A percentile compares a stretch with the other conserved stretches of the same genome.
Evolutionary conservation across 176 grass and related monocot genomes (phyloP).

Genomic region (Elymus sibiricus): DNA sequence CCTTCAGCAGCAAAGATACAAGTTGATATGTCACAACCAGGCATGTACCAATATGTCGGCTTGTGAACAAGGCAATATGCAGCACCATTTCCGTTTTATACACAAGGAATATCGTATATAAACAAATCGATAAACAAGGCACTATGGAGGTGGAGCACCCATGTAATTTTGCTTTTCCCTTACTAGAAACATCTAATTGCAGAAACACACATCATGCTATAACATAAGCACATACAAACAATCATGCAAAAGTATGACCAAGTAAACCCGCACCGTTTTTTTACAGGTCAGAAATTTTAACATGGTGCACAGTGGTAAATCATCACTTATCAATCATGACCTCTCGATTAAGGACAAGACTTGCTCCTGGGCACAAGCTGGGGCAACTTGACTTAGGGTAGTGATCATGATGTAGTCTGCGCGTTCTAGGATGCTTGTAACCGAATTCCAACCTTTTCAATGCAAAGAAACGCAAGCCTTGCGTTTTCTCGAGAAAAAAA

Average conservation of each 20-base stretch:
- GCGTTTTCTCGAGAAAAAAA: no score
- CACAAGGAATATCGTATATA: neutral
- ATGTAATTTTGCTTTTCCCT: neutral
- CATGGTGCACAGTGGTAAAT: neutral
- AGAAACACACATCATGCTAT: neutral
- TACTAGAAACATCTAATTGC: neutral
- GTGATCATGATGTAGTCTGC: no score
- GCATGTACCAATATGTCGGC: neutral
- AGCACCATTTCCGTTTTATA: conserved; percentile 10
- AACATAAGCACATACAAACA: neutral
- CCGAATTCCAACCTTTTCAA: no score
- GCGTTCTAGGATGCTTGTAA: no score
- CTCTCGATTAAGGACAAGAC: no score
- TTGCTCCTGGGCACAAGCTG: no score
- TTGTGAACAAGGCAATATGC: conserved; percentile 11
- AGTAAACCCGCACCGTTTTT: neutral
- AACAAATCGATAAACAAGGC: neutral
- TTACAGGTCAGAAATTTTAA: neutral
- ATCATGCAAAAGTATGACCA: neutral
- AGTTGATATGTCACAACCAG: conserved; percentile 13
- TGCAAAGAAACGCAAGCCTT: no score
- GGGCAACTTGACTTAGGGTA: no score
- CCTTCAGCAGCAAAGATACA: conserved; percentile 40
- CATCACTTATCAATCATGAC: no score
- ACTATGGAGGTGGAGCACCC: neutral